Percentiles rank a stretch among this genome's conserved stretches.
phyloP scores from a whole-genome alignment of 2,329 filamentous ascomycete genomes.

The Zasmidium angulare region DNA sequence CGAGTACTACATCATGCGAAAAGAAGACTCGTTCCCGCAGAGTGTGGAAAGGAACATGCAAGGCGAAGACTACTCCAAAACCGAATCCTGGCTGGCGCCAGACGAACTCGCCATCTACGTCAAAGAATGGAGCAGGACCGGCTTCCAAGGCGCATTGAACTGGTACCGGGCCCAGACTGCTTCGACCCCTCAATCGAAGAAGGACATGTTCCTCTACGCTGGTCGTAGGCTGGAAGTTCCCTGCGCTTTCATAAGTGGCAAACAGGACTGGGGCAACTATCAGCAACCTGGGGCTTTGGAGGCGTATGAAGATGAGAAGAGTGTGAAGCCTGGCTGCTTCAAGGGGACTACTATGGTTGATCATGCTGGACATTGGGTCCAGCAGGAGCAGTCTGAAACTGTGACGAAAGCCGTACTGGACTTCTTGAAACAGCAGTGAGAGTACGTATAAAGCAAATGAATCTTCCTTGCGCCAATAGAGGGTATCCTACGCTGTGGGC shows the following conservation, averaged over 20 bases:
- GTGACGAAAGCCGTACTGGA: slow-evolving; percentile 50
- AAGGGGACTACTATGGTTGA: slow-evolving; percentile 55
- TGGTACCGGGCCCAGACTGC: slow-evolving; percentile 65
- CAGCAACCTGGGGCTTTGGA: slow-evolving; percentile 66
- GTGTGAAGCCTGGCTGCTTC: slow-evolving; percentile 49
- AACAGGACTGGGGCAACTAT: slow-evolving; percentile 66
- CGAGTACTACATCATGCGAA: slow-evolving; percentile 67
- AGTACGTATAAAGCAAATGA: no score
- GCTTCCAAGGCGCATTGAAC: slow-evolving; percentile 66
- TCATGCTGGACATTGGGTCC: slow-evolving; percentile 68
- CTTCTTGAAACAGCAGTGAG: slow-evolving; percentile 37
- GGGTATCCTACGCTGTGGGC: neutral
- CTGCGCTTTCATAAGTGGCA: slow-evolving; percentile 61
- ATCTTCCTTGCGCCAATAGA: neutral
- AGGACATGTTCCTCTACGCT: slow-evolving; percentile 59
- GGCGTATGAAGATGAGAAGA: slow-evolving; percentile 46
- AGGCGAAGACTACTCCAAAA: slow-evolving; percentile 48
- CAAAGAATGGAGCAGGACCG: slow-evolving; percentile 59
- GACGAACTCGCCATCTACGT: slow-evolving; percentile 61
- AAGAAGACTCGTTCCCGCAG: slow-evolving; percentile 58
- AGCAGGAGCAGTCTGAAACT: slow-evolving; percentile 62
- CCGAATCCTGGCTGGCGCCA: slow-evolving; percentile 57
- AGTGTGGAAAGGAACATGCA: slow-evolving; percentile 57
- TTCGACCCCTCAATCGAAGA: slow-evolving; percentile 39
- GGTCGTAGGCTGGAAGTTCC: slow-evolving; percentile 63